phyloP scores from a whole-genome alignment of 1,139 yeast genomes.

The Magnusiomyces magnusii region DNA sequence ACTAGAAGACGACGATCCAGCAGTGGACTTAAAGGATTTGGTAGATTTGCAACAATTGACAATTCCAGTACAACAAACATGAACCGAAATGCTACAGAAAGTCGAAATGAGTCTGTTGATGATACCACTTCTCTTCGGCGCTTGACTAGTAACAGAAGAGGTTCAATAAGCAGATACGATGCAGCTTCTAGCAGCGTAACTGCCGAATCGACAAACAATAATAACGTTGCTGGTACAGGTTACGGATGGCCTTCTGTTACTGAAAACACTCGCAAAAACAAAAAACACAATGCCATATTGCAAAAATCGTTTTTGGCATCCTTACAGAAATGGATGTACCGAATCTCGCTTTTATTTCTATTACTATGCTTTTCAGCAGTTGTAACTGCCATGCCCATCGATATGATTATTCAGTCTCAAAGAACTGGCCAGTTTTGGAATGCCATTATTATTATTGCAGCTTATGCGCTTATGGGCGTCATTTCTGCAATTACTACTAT shows the following conservation, averaged over 20 bases:
- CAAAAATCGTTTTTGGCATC: not conserved
- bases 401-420: constrained; percentile 61
- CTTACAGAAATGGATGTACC: constrained; percentile 37
- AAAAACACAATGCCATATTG: not conserved
- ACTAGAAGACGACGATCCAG: not conserved
- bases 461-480: constrained; percentile 54
- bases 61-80: not conserved
- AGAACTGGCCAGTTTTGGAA: constrained; percentile 53
- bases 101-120: not conserved
- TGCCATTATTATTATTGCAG: constrained; percentile 66
- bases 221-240: not conserved
- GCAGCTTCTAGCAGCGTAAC: not conserved
- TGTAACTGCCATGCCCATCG: constrained; percentile 64
- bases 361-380: constrained; percentile 48
- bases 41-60: not conserved
- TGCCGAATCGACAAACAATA: not conserved
- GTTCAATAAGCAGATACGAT: not conserved
- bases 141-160: not conserved
- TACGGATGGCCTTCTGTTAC: not conserved
- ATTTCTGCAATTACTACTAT: constrained; percentile 42
- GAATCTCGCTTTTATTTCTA: constrained; percentile 47
- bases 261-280: not conserved
- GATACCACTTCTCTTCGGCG: not conserved
- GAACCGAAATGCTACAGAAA: not conserved
- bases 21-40: not conserved